A percentile compares a stretch with the other conserved stretches of the same genome.
These are phyloP conservation scores for Bolboschoenus planiculmis DNA, from an alignment of 176 grass and related monocot genomes.

Conservation along the genomic window DNA sequence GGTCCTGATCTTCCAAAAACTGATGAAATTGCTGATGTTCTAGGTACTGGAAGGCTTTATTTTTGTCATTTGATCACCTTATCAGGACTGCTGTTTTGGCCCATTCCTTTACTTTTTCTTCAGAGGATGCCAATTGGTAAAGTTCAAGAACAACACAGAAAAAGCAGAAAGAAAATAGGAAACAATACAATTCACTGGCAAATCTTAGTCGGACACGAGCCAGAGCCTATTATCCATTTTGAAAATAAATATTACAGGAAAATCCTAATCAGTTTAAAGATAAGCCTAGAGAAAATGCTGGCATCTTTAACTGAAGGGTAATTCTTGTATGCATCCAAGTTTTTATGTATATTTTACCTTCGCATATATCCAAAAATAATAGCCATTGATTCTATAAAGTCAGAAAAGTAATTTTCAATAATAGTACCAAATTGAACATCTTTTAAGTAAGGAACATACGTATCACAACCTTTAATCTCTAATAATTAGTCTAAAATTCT, in stretches of 20 bases:
- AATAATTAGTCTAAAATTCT: background rate
- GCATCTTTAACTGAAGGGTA: background rate
- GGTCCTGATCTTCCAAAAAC: constrained; percentile 39
- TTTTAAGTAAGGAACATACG: background rate
- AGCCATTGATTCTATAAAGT: background rate
- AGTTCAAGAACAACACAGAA: background rate
- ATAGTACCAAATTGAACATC: background rate
- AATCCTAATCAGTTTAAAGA: background rate
- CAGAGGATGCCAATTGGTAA: background rate
- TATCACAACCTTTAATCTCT: background rate
- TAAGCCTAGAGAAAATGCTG: background rate
- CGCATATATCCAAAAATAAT: background rate
- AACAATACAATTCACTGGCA: background rate
- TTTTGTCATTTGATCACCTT: constrained; percentile 2
- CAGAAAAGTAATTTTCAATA: background rate
- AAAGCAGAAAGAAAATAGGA: background rate
- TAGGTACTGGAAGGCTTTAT: constrained; percentile 22
- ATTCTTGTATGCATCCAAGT: background rate
- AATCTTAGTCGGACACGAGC: background rate
- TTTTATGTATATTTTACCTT: background rate
- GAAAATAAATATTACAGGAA: background rate
- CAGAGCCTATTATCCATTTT: background rate
- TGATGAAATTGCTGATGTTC: constrained; percentile 68
- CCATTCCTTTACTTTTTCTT: constrained; percentile 1
- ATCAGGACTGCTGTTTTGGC: background rate